These are phyloP conservation scores for Globisporangium recalcitrans DNA, from an alignment of 352 stramenopile genomes.

Conservation along the genomic window DNA sequence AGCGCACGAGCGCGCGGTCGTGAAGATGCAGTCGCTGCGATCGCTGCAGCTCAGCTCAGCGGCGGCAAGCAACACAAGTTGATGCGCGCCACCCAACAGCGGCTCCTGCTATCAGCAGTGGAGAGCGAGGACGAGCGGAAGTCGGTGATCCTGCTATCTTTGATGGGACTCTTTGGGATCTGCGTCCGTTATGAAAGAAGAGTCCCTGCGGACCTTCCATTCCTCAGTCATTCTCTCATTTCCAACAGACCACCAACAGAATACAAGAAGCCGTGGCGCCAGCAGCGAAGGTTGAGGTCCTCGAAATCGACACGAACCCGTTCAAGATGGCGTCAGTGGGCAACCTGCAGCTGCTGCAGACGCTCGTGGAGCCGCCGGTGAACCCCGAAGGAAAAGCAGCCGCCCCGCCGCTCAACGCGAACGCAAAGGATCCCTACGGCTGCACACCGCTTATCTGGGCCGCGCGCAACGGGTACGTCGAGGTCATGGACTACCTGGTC, in stretches of 20 bases:
- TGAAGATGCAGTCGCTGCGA: slow-evolving; percentile 29
- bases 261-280: slow-evolving; percentile 9
- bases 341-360: slow-evolving; percentile 64
- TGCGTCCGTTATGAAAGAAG: neutral
- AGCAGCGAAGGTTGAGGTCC: slow-evolving; percentile 61
- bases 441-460: slow-evolving; percentile 81
- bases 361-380: slow-evolving; percentile 52
- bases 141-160: neutral
- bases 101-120: neutral
- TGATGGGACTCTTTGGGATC: neutral
- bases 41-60: slow-evolving; percentile 10
- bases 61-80: neutral
- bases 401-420: slow-evolving; percentile 60
- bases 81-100: neutral
- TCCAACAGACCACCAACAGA: neutral
- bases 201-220: too few species aligned
- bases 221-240: neutral
- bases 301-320: slow-evolving; percentile 77
- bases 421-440: slow-evolving; percentile 74
- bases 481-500: slow-evolving; percentile 76
- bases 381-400: slow-evolving; percentile 31
- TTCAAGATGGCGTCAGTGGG: slow-evolving; percentile 84
- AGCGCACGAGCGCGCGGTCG: slow-evolving; percentile 22
- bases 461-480: slow-evolving; percentile 77
- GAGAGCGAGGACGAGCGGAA: neutral